These are phyloP conservation scores for Emericellopsis atlantica DNA, from an alignment of 2,329 filamentous ascomycete species.

Conservation along the genomic window DNA sequence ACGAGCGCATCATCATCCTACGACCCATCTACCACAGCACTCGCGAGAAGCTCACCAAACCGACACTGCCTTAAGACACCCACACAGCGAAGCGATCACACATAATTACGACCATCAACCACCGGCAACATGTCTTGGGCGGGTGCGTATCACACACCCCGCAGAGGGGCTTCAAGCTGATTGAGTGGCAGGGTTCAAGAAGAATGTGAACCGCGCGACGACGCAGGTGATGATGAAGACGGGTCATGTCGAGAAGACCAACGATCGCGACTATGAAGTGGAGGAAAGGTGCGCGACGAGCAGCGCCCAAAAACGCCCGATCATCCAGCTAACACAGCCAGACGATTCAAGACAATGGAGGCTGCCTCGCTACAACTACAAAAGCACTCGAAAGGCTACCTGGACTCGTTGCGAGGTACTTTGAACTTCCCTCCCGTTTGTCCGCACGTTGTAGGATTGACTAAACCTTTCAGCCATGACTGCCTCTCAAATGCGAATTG, in stretches of 20 bases:
- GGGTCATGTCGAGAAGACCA: slow-evolving; percentile 96
- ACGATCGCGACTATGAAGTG: slow-evolving; percentile 96
- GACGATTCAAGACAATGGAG: slow-evolving; percentile 96
- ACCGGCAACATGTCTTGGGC: slow-evolving; percentile 54
- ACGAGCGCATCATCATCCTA: too few relatives aligned
- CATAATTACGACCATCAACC: not conserved
- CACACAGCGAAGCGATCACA: too few relatives aligned
- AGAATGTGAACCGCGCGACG: slow-evolving; percentile 96
- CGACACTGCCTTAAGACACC: too few relatives aligned
- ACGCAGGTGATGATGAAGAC: slow-evolving; percentile 99
- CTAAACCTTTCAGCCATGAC: slow-evolving; percentile 64
- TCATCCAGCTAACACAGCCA: slow-evolving; percentile 22
- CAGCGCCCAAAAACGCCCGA: slow-evolving; percentile 1
- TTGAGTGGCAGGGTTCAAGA: slow-evolving; percentile 40
- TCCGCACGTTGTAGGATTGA: not conserved
- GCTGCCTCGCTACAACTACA: slow-evolving; percentile 82
- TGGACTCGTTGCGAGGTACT: slow-evolving; percentile 82
- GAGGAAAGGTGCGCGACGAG: slow-evolving; percentile 59
- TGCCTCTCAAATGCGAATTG: slow-evolving; percentile 97
- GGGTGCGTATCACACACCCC: slow-evolving; percentile 31
- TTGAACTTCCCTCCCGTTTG: not conserved
- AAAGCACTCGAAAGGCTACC: slow-evolving; percentile 95
- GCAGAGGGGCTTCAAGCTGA: slow-evolving; percentile 17
- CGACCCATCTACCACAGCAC: too few relatives aligned
- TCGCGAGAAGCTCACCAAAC: too few relatives aligned